A percentile compares a stretch with the other conserved stretches of the same genome.
These are phyloP conservation scores for Neurospora sp. DNA, from an alignment of 2,329 filamentous ascomycete genomes.

Conservation along the genomic window DNA sequence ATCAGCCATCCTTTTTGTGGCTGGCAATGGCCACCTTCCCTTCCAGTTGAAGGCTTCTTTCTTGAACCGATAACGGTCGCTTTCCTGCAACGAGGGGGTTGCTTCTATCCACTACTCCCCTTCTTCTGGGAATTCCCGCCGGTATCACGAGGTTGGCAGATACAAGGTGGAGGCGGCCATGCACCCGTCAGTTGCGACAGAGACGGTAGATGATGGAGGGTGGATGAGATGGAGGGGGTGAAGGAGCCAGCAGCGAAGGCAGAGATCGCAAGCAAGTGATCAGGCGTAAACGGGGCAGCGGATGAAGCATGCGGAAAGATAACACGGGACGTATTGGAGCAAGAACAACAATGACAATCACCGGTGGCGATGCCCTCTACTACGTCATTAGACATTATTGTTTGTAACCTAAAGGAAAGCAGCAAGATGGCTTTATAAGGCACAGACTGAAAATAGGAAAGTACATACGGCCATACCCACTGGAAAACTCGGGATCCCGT, in stretches of 20 bases:
- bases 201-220: background rate
- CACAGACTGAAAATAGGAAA: too few species aligned
- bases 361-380: background rate
- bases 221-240: background rate
- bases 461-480: too few species aligned
- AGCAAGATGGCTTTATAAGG: too few species aligned
- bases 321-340: background rate
- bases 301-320: background rate
- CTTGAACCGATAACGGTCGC: background rate
- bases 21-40: background rate
- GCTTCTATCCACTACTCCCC: background rate
- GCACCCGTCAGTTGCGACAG: background rate
- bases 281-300: background rate
- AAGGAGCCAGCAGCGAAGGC: too few species aligned
- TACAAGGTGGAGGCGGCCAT: background rate
- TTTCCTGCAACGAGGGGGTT: background rate
- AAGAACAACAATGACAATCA: background rate
- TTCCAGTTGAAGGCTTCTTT: background rate
- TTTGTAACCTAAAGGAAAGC: too few species aligned
- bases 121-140: background rate
- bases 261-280: background rate
- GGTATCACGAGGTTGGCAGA: background rate
- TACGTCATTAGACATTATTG: too few species aligned
- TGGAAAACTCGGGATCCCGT: too few species aligned
- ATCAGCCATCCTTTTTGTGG: too few species aligned